Evolutionary conservation across 371 early-diverging fungal species (phyloP).

Genomic region (Cladochytrium tenue): DNA sequence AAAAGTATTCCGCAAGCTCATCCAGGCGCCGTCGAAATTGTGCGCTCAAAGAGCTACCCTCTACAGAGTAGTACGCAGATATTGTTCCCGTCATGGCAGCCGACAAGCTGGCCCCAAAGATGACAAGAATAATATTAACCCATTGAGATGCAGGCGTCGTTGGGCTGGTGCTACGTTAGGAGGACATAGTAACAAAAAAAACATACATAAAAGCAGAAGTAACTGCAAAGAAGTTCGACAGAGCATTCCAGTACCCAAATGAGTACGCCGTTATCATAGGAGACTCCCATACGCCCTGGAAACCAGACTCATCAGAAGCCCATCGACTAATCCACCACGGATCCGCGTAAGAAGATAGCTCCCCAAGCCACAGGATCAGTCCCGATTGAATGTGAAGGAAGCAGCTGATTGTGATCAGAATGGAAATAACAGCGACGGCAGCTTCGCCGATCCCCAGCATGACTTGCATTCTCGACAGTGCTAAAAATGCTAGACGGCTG

Average conservation of each 20-base stretch:
- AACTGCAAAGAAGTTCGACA: background rate
- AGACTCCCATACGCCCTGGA: too few relatives aligned
- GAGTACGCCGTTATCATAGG: too few relatives aligned
- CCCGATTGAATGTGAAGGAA: background rate
- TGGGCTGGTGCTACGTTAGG: background rate
- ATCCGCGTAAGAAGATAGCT: background rate
- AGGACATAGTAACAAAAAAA: background rate
- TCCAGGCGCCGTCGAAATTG: background rate
- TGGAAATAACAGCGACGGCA: background rate
- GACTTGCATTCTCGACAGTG: background rate
- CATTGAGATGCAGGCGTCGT: background rate
- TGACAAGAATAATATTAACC: background rate
- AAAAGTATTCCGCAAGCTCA: background rate
- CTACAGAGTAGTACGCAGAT: background rate
- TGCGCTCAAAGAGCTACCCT: background rate
- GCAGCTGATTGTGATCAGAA: background rate
- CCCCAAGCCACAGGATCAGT: background rate
- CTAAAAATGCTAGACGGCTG: background rate
- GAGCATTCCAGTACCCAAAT: background rate
- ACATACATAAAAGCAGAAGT: background rate
- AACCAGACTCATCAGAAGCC: too few relatives aligned
- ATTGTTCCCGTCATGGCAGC: background rate
- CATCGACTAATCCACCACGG: too few relatives aligned
- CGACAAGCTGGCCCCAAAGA: background rate
- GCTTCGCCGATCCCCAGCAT: background rate